Evolutionary conservation across 208 protist genomes (phyloP), one percentile per base, ranked within the genome.

Genomic region (Crithidia sp.): DNA sequence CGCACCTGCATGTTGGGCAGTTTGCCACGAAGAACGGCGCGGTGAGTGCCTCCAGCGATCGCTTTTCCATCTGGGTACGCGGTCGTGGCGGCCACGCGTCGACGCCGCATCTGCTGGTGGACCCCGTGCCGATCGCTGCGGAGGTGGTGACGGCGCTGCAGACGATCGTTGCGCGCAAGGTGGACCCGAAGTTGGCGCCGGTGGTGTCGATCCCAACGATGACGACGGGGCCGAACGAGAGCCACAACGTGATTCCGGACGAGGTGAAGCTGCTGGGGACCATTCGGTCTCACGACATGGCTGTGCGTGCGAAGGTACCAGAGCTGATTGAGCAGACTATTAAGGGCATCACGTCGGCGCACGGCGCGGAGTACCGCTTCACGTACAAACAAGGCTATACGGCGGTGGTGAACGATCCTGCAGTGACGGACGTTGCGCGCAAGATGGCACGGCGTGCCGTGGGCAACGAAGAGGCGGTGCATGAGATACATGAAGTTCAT

Each of bases 191-290:
- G 45, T 28, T 69, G n/a, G 81, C 76, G 49, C 85, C 88, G 0
- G 85, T 91, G 49, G 70, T 91, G 43, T 83, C 74, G 49, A 70
- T 91, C 36, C 60, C 86, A 28, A 85, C 83, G 19, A 74, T 91
- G 59, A 74, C 76, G 45, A 76, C 79, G 44, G 86, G 86, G 9
- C 66, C 78, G 13, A 82, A 76, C 43, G 78, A 73, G 68, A 88
- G 81, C 83, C 78, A 88, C 77, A 91, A 91, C 64, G 83, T 91
- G 54, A 91, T 91, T 47, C 86, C 86, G 0, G 79, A 91, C 66
- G 70, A 72, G 59, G 80, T 83, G 39, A 79, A 86, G 65, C 71
- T 91, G 59, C 77, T 76, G 28, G 86, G 86, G 12, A 89, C 86
- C 40, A 64, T 91, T 43, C 86, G 86, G 44, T 85, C 71, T 28